Evolutionary conservation across 1,284 basidiomycete species (phyloP).

Genomic region (Rhodotorula sp.): DNA sequence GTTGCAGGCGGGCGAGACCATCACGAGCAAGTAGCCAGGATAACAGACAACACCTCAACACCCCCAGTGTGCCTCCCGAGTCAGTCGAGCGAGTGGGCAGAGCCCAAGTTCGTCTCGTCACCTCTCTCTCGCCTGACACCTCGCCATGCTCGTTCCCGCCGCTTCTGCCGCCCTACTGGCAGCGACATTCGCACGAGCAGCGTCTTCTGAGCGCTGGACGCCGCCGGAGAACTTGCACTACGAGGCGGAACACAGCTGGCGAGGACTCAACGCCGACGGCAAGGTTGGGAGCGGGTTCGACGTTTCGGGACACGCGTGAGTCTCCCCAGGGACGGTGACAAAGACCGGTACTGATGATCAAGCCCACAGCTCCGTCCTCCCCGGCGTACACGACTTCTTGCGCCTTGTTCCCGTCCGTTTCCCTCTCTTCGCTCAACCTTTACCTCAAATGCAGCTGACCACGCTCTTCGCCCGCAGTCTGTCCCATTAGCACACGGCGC

Average conservation of each 20-base stretch:
- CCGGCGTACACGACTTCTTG: slow-evolving; percentile 45
- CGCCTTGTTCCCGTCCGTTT: slow-evolving; percentile 40
- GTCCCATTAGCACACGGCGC: slow-evolving; percentile 45
- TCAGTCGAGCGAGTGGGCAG: neutral
- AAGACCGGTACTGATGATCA: neutral
- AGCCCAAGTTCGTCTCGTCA: neutral
- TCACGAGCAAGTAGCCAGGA: too few relatives aligned
- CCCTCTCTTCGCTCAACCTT: neutral
- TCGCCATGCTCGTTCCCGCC: neutral
- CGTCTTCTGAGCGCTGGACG: neutral
- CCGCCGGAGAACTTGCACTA: slow-evolving; percentile 22
- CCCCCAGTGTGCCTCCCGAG: neutral
- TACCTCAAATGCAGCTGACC: neutral
- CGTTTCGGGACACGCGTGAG: slow-evolving; percentile 41
- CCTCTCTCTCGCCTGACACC: neutral
- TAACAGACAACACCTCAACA: too few relatives aligned
- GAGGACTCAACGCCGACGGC: slow-evolving; percentile 33
- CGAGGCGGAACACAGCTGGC: slow-evolving; percentile 18
- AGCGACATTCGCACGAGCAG: neutral
- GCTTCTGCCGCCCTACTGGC: neutral
- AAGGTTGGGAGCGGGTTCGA: slow-evolving; percentile 21
- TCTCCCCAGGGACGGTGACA: neutral
- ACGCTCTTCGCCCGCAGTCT: slow-evolving; percentile 13
- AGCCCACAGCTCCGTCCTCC: slow-evolving; percentile 32
- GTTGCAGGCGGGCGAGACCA: too few relatives aligned